These are phyloP conservation scores for Candida mesenterica DNA, from an alignment of 1,139 yeast genomes.

Conservation along the genomic window DNA sequence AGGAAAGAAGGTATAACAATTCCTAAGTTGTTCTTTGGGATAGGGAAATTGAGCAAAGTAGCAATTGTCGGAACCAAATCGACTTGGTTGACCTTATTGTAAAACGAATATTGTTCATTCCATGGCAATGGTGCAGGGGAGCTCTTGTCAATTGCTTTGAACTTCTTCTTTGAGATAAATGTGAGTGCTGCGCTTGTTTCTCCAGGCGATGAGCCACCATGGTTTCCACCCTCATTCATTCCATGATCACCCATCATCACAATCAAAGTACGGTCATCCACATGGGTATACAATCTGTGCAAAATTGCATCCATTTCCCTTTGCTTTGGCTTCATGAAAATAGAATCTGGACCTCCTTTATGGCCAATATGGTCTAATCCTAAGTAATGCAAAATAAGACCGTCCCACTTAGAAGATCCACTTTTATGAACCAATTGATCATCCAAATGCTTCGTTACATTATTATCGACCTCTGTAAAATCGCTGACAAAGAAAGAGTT, in stretches of 20 bases:
- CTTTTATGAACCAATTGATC: slow-evolving; percentile 42
- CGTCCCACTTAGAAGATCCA: slow-evolving; percentile 83
- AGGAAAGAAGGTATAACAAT: slow-evolving; percentile 59
- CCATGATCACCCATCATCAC: slow-evolving; percentile 94
- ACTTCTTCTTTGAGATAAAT: slow-evolving; percentile 56
- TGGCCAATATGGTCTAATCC: slow-evolving; percentile 98
- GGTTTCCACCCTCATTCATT: slow-evolving; percentile 91
- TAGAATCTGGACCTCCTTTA: slow-evolving; percentile 85
- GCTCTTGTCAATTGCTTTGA: slow-evolving; percentile 28
- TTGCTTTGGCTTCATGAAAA: slow-evolving; percentile 79
- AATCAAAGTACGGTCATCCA: slow-evolving; percentile 51
- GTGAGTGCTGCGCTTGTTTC: slow-evolving; percentile 86
- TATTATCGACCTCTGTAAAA: slow-evolving; percentile 87
- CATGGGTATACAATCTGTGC: slow-evolving; percentile 46
- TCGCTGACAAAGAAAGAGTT: slow-evolving; percentile 93
- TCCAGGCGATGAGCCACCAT: slow-evolving; percentile 91
- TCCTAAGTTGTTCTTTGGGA: slow-evolving; percentile 86
- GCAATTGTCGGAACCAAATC: slow-evolving; percentile 88
- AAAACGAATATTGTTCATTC: slow-evolving; percentile 50
- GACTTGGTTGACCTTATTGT: slow-evolving; percentile 63
- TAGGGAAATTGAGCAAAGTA: slow-evolving; percentile 69
- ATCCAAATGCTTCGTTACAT: slow-evolving; percentile 85
- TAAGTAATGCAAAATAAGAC: slow-evolving; percentile 80
- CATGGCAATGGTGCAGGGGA: slow-evolving; percentile 36
- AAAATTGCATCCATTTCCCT: slow-evolving; percentile 78